A percentile compares a stretch with the other conserved stretches of the same genome.
These are phyloP conservation scores for Udeniomyces megalosporus DNA, from an alignment of 768 basidiomycete genomes.

Conservation along the genomic window DNA sequence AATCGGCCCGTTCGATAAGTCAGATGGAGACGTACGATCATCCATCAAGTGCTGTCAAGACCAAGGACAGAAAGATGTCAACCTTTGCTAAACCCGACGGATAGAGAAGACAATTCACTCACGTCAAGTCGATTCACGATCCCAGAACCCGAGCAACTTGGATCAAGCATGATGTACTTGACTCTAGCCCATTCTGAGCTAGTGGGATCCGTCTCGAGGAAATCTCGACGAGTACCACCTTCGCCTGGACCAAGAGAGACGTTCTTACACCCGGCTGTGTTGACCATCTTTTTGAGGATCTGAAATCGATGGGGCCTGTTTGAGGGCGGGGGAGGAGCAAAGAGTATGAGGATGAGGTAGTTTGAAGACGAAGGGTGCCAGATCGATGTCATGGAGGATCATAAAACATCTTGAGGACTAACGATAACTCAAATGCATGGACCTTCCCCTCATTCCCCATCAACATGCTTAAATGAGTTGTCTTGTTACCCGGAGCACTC, in stretches of 20 bases:
- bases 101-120: too few relatives aligned
- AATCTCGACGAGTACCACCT: constrained; percentile 37
- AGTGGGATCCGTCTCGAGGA: constrained; percentile 56
- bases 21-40: constrained; percentile 37
- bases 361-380: too few relatives aligned
- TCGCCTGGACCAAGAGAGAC: not conserved
- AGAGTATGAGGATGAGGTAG: too few relatives aligned
- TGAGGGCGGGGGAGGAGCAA: too few relatives aligned
- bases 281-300: constrained; percentile 70
- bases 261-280: constrained; percentile 61
- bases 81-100: too few relatives aligned
- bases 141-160: constrained; percentile 89
- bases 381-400: too few relatives aligned
- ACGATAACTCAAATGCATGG: constrained; percentile 59
- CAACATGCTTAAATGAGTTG: constrained; percentile 76
- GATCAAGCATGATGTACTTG: constrained; percentile 80
- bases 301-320: constrained; percentile 59
- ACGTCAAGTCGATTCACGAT: constrained; percentile 81
- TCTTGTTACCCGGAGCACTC: constrained; percentile 96
- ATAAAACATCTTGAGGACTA: too few relatives aligned
- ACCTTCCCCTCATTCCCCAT: constrained; percentile 50
- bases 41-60: constrained; percentile 38
- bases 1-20: too few relatives aligned
- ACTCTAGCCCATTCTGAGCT: constrained; percentile 47
- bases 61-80: too few relatives aligned